A percentile compares a stretch with the other conserved stretches of the same genome.
phyloP scores from a whole-genome alignment of 345 rosid genomes.

The Populus davidiana region DNA sequence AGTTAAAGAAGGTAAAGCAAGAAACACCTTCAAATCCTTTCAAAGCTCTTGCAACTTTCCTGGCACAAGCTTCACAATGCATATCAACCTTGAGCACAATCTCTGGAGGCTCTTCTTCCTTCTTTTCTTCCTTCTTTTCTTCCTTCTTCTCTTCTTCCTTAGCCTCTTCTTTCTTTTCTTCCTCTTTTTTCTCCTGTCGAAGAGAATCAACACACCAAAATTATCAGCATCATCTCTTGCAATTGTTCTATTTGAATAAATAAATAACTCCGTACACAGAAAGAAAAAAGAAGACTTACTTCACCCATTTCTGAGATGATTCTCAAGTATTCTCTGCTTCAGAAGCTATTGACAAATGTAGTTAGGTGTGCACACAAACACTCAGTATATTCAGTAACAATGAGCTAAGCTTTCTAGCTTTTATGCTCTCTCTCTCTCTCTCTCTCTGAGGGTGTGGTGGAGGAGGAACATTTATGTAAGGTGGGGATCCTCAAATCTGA shows the following conservation, averaged over 20 bases:
- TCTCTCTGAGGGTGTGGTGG: conserved; percentile 11
- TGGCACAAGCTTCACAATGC: conserved; percentile 83
- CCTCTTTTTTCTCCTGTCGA: conserved; percentile 23
- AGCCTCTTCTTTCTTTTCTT: conserved; percentile 20
- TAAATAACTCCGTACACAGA: background rate
- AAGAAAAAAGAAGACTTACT: conserved; percentile 20
- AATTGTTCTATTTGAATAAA: background rate
- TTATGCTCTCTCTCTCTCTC: background rate
- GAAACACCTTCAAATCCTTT: conserved; percentile 62
- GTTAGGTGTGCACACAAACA: background rate
- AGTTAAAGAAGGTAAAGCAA: background rate
- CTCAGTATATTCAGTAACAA: background rate
- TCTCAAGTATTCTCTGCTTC: background rate
- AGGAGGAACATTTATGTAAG: conserved; percentile 11
- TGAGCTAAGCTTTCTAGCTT: background rate
- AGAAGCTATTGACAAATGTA: background rate
- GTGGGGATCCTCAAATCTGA: conserved; percentile 25
- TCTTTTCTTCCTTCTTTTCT: conserved; percentile 20
- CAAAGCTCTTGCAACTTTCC: conserved; percentile 54
- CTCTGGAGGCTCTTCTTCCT: conserved; percentile 38
- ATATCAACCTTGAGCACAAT: conserved; percentile 74
- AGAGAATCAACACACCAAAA: background rate
- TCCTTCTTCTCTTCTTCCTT: conserved; percentile 20
- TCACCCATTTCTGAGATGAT: conserved; percentile 46
- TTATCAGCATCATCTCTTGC: background rate